Evolutionary conservation across 2,329 filamentous ascomycete genomes (phyloP).

Genomic region (Aspergillus sp.): DNA sequence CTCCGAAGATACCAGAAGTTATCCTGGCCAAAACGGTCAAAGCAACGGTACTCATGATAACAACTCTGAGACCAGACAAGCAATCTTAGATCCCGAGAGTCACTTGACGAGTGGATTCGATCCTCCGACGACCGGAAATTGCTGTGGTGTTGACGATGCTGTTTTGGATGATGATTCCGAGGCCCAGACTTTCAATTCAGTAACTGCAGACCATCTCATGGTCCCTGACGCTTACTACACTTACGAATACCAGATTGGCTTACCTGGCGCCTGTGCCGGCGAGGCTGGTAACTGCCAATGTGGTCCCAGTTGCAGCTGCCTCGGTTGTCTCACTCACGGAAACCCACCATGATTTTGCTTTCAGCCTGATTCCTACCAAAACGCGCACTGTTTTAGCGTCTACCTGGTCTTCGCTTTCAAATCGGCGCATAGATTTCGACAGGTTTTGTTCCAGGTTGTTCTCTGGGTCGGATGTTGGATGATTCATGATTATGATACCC

Average conservation of each 20-base stretch:
- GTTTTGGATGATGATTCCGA: constrained; percentile 31
- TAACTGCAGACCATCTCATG: constrained; percentile 39
- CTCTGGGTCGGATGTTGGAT: constrained; percentile 17
- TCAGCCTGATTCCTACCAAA: constrained; percentile 23
- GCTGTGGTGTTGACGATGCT: constrained; percentile 13
- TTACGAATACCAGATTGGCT: constrained; percentile 46
- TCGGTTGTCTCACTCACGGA: constrained; percentile 58
- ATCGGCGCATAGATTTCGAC: background rate
- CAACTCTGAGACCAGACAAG: constrained; percentile 25
- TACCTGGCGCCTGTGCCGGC: constrained; percentile 50
- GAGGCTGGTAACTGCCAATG: constrained; percentile 57
- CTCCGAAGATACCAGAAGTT: constrained; percentile 26
- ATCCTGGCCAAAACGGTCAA: constrained; percentile 21
- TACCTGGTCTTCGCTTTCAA: background rate
- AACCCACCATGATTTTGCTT: constrained; percentile 51
- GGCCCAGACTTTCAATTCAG: constrained; percentile 30
- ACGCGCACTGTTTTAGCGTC: background rate
- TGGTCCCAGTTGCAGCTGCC: constrained; percentile 56
- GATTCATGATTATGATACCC: constrained; percentile 39
- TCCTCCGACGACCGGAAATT: constrained; percentile 10
- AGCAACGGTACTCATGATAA: constrained; percentile 24
- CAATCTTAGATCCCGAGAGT: constrained; percentile 24
- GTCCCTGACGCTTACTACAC: constrained; percentile 48
- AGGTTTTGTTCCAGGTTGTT: constrained; percentile 8
- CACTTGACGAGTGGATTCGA: constrained; percentile 21